A percentile compares a stretch with the other conserved stretches of the same genome.
Conservation (phyloP, 1,284 basidiomycete genomes). For the Sanghuangporus sanghuang region DNA sequence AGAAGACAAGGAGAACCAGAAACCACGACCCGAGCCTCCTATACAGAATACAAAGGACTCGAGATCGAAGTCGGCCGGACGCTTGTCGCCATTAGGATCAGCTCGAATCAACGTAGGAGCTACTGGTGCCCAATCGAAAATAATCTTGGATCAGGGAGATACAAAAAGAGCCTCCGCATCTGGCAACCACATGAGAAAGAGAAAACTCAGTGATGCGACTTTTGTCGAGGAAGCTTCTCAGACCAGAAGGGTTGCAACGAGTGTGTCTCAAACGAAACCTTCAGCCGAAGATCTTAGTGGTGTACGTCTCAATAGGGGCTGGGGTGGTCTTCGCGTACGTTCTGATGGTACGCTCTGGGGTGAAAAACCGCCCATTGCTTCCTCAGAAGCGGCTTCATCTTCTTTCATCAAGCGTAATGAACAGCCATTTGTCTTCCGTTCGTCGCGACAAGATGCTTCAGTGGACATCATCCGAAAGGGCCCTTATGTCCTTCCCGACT, state of each 20-base stretch:
- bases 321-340: slow-evolving; percentile 16
- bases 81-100: slow-evolving; percentile 3
- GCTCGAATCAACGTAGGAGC: slow-evolving; percentile 9
- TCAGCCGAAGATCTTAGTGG: background rate
- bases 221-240: background rate
- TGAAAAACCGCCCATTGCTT: background rate
- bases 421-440: slow-evolving; percentile 5
- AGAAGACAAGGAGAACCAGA: slow-evolving; percentile 14
- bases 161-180: background rate
- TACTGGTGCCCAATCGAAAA: background rate
- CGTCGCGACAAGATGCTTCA: background rate
- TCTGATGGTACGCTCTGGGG: slow-evolving; percentile 7
- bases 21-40: background rate
- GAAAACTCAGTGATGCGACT: slow-evolving; percentile 6
- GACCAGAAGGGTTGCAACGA: background rate
- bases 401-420: background rate
- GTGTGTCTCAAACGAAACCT: background rate
- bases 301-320: slow-evolving; percentile 11
- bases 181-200: slow-evolving; percentile 1
- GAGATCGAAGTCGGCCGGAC: background rate
- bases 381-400: background rate
- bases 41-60: background rate
- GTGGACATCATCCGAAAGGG: slow-evolving; percentile 8
- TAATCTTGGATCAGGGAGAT: background rate
- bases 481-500: slow-evolving; percentile 16